Percentiles rank a stretch among this genome's conserved stretches.
These are phyloP conservation scores for Heterobasidion parviporum DNA, from an alignment of 1,284 basidiomycete species.

Conservation along the genomic window DNA sequence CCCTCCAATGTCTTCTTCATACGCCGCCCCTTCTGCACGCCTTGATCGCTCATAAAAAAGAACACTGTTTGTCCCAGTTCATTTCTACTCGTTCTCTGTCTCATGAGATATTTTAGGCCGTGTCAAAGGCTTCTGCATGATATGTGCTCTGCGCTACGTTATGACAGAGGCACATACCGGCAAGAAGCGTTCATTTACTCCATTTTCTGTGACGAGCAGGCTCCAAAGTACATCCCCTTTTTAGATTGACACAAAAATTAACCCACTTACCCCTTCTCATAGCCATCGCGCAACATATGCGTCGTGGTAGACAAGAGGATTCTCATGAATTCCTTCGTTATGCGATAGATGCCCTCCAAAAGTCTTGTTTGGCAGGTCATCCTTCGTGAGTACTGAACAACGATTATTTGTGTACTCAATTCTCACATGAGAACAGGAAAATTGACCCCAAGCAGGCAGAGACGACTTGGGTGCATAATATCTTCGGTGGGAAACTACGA, in stretches of 20 bases:
- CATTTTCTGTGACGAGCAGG: slow-evolving; percentile 53
- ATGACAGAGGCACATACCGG: slow-evolving; percentile 40
- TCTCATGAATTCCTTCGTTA: slow-evolving; percentile 98
- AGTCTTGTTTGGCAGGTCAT: slow-evolving; percentile 68
- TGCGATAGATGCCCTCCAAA: slow-evolving; percentile 87
- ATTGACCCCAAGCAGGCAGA: slow-evolving; percentile 74
- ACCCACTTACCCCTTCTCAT: slow-evolving; percentile 1
- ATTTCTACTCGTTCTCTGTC: neutral
- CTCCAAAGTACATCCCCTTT: slow-evolving; percentile 51
- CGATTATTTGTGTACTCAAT: slow-evolving; percentile 7
- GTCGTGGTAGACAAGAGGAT: slow-evolving; percentile 91
- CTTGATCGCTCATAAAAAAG: slow-evolving; percentile 43
- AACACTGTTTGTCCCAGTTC: slow-evolving; percentile 26
- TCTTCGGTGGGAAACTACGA: slow-evolving; percentile 89
- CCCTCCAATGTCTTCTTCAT: slow-evolving; percentile 89
- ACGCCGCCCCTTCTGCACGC: slow-evolving; percentile 83
- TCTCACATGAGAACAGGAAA: slow-evolving; percentile 43
- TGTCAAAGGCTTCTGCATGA: slow-evolving; percentile 66
- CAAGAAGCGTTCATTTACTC: slow-evolving; percentile 43
- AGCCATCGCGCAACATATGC: slow-evolving; percentile 92
- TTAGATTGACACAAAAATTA: neutral
- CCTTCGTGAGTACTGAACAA: slow-evolving; percentile 47
- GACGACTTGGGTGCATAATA: slow-evolving; percentile 89
- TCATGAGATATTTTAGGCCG: slow-evolving; percentile 35
- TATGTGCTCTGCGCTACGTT: slow-evolving; percentile 57